These are phyloP conservation scores for Lipomyces starkeyi DNA, from an alignment of 805 yeast genomes.

Conservation along the genomic window DNA sequence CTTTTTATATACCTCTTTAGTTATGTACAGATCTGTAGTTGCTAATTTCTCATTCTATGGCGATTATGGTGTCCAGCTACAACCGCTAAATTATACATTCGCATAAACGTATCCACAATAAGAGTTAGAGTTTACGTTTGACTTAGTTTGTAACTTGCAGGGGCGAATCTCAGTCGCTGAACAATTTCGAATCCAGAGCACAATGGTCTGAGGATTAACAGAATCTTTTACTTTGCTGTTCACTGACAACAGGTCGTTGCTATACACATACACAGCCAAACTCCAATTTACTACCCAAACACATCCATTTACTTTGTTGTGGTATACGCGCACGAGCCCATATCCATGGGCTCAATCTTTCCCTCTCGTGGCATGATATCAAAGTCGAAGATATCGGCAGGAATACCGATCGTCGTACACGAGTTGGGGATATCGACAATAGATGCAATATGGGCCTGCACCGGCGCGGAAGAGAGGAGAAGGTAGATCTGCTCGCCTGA, in stretches of 20 bases:
- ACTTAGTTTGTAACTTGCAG: no score
- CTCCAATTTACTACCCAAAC: not conserved
- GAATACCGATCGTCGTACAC: conserved; percentile 58
- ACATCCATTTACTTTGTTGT: conserved; percentile 6
- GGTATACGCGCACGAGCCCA: conserved; percentile 31
- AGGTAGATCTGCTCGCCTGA: conserved; percentile 58
- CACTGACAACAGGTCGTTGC: not conserved
- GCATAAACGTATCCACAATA: not conserved
- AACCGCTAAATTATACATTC: not conserved
- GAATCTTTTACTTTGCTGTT: not conserved
- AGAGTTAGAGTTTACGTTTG: no score
- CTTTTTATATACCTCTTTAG: not conserved
- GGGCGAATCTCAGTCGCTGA: no score
- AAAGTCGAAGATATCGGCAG: conserved; percentile 59
- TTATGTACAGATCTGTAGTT: not conserved
- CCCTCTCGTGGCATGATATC: conserved; percentile 44
- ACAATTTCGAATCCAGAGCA: no score
- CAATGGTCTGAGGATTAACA: not conserved
- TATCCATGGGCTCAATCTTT: conserved; percentile 19
- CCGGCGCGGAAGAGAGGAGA: conserved; percentile 56
- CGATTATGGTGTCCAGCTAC: not conserved
- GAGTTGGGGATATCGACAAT: conserved; percentile 61
- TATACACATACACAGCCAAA: not conserved
- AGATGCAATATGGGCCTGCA: conserved; percentile 59
- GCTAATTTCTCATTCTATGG: not conserved